These are phyloP conservation scores for Solanum appendiculatum DNA, from an alignment of 257 asterid species.

Conservation along the genomic window DNA sequence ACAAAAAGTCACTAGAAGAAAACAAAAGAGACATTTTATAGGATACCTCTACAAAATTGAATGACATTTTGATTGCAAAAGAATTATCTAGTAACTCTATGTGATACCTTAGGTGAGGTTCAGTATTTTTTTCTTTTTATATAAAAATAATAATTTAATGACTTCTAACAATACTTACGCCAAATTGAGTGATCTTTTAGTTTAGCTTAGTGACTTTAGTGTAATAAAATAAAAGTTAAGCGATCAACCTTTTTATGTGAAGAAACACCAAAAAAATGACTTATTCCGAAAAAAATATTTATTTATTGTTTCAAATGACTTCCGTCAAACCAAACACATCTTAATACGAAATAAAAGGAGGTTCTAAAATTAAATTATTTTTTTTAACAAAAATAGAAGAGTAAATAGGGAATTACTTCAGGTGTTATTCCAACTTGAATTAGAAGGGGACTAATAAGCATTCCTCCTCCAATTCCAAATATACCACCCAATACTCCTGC, in stretches of 20 bases:
- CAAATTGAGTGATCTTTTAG: neutral
- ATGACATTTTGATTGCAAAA: neutral
- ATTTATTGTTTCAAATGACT: neutral
- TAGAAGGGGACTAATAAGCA: slow-evolving; percentile 84
- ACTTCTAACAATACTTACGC: neutral
- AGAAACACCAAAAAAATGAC: neutral
- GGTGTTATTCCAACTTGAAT: slow-evolving; percentile 75
- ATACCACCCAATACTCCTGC: slow-evolving; percentile 84
- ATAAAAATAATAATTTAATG: neutral
- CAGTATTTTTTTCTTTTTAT: neutral
- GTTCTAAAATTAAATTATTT: neutral
- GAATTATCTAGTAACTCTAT: neutral
- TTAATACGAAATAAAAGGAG: neutral
- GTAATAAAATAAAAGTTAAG: neutral
- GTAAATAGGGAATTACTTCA: slow-evolving; percentile 35
- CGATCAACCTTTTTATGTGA: neutral
- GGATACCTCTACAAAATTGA: neutral
- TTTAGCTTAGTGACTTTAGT: neutral
- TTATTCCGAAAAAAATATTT: neutral
- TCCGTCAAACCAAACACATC: rapidly evolving
- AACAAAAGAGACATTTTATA: neutral
- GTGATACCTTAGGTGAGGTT: neutral
- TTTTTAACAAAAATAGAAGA: neutral
- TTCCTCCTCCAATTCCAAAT: slow-evolving; percentile 95
- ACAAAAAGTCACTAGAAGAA: neutral